These are phyloP conservation scores for Diplodia seriata DNA, from an alignment of 2,329 filamentous ascomycete species.

Conservation along the genomic window DNA sequence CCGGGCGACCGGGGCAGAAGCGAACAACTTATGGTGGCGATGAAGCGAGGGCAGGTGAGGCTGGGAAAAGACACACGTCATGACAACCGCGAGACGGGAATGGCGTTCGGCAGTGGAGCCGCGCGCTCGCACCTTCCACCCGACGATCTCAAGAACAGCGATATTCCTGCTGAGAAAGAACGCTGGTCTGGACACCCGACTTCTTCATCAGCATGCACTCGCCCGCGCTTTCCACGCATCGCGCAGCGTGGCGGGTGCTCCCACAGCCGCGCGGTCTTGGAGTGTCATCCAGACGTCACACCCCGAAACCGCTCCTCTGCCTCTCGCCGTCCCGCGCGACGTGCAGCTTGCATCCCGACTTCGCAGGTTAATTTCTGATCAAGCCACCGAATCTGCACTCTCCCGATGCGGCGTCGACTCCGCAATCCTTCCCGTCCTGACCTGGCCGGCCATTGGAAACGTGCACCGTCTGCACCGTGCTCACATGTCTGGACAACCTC, in stretches of 20 bases:
- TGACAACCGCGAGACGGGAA: conserved; percentile 7
- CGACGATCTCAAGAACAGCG: neutral
- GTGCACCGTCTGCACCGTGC: neutral
- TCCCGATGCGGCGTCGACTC: conserved; percentile 5
- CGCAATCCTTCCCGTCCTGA: conserved; percentile 10
- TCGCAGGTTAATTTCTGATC: neutral
- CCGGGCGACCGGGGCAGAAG: neutral
- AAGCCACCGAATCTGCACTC: conserved; percentile 1
- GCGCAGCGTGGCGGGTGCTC: neutral
- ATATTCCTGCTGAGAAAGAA: conserved; percentile 1
- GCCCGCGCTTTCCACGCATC: neutral
- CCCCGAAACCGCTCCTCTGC: neutral
- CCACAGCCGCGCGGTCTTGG: neutral
- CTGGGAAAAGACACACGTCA: conserved; percentile 5
- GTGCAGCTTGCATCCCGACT: neutral
- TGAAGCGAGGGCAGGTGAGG: neutral
- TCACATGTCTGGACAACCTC: neutral
- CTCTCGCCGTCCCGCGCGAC: neutral
- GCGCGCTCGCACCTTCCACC: conserved; percentile 5
- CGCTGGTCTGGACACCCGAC: neutral
- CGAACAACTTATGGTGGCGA: neutral
- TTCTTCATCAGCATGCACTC: neutral
- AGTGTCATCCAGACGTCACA: conserved; percentile 23
- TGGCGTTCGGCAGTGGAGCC: conserved; percentile 12
- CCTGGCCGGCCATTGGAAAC: neutral